Conservation (phyloP, 495 filamentous ascomycete genomes). For the Aspergillus indologenus region DNA sequence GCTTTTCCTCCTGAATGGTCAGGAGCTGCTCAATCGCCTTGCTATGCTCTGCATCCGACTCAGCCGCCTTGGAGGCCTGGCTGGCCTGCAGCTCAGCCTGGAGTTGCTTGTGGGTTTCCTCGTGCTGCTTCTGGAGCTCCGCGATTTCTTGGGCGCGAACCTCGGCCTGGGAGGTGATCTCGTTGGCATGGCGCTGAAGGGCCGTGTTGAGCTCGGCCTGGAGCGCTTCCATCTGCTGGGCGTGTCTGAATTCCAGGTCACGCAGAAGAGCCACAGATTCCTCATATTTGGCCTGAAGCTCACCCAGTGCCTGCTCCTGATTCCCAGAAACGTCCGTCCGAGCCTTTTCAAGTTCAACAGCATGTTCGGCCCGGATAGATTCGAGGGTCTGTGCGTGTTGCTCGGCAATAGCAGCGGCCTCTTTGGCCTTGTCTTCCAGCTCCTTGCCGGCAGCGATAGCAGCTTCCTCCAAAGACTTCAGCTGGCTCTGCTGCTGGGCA, state of each 20-base stretch:
- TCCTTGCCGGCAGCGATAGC: slow-evolving; percentile 32
- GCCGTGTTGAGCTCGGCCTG: slow-evolving; percentile 36
- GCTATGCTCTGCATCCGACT: slow-evolving; percentile 43
- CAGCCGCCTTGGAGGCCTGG: slow-evolving; percentile 31
- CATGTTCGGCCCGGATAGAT: slow-evolving; percentile 30
- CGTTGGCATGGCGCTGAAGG: slow-evolving; percentile 31
- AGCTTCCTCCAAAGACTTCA: slow-evolving; percentile 36
- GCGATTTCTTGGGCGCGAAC: slow-evolving; percentile 33
- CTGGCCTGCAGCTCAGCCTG: slow-evolving; percentile 34
- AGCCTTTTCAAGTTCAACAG: slow-evolving; percentile 31
- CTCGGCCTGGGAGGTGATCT: slow-evolving; percentile 33
- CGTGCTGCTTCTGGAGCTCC: slow-evolving; percentile 35
- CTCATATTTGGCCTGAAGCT: slow-evolving; percentile 41
- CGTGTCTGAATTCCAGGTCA: slow-evolving; percentile 37
- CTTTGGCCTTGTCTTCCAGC: slow-evolving; percentile 32
- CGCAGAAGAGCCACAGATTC: slow-evolving; percentile 31
- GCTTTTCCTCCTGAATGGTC: slow-evolving; percentile 41
- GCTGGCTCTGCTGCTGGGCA: slow-evolving; percentile 31
- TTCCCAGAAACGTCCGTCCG: slow-evolving; percentile 29
- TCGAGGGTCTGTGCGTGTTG: slow-evolving; percentile 34
- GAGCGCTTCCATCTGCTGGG: slow-evolving; percentile 31
- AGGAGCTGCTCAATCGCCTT: slow-evolving; percentile 47
- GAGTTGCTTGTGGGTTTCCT: slow-evolving; percentile 32
- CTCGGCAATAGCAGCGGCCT: slow-evolving; percentile 26
- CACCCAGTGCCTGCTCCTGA: slow-evolving; percentile 31